Evolutionary conservation across 352 stramenopile species (phyloP).

Genomic region (Globisporangium lucens): DNA sequence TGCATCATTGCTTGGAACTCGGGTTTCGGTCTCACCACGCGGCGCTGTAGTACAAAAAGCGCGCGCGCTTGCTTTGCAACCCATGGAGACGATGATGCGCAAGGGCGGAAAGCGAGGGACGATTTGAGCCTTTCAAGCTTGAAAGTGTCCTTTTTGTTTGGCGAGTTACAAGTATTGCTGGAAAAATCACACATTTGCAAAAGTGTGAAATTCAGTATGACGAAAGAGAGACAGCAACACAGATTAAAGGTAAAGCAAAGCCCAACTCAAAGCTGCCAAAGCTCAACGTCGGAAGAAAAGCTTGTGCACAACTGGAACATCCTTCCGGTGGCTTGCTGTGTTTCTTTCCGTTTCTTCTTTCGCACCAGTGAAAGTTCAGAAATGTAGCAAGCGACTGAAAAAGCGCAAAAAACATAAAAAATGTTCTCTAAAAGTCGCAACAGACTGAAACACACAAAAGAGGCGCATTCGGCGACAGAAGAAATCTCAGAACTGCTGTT

Average conservation of each 20-base stretch:
- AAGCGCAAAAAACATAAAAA: too few species aligned
- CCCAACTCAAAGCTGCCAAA: background rate
- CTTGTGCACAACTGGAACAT: too few species aligned
- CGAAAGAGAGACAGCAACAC: too few species aligned
- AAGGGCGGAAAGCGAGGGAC: background rate
- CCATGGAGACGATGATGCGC: background rate
- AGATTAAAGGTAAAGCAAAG: too few species aligned
- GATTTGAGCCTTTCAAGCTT: background rate
- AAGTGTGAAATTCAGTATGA: background rate
- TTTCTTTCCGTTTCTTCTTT: too few species aligned
- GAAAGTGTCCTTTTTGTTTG: background rate
- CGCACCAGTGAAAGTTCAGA: too few species aligned
- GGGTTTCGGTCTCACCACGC: background rate
- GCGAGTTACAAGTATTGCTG: background rate
- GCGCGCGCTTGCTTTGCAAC: background rate
- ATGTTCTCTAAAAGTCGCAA: background rate
- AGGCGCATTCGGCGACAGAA: too few species aligned
- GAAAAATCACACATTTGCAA: background rate
- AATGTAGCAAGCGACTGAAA: too few species aligned
- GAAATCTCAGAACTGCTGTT: too few species aligned
- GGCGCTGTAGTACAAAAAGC: background rate
- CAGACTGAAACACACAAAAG: background rate
- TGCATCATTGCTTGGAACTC: background rate
- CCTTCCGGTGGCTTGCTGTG: too few species aligned
- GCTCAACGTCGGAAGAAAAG: background rate